Base-by-base conservation (phyloP, 768 basidiomycete genomes). In the Mycena crocata region DNA sequence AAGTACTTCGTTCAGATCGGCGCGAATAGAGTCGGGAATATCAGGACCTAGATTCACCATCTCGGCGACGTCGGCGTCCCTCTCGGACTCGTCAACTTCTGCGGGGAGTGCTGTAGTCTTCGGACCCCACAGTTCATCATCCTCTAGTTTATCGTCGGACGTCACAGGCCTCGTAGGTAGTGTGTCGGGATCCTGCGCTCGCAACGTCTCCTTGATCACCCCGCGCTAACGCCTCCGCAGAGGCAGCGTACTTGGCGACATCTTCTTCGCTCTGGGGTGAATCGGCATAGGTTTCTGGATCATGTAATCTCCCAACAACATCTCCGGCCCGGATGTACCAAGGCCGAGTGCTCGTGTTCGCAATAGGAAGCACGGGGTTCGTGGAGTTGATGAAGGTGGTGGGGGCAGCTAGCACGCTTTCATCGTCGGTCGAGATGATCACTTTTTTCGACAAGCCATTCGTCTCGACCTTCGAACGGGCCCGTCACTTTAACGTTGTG, bases 381-480 rank as follows among this genome's bases (percentile, higher is more conserved):
- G n/a, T n/a, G n/a, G n/a, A n/a, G n/a, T n/a, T n/a, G n/a, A 57
- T 57, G 7, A 44, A 57, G 17, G 56, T 57, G 24, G 42, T 42
- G 1, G 56, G 56, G 3, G 56, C 56, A 1, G 56, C 56, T 9
- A 57, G 39, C 10, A 57, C 56, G 28, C 40, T 45, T 7, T 21
- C 40, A n/a, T 57, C 56, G 40, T 57, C 56, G 4, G 56, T 57
- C 19, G 56, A 57, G 21, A 57, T 57, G 23, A 57, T 26, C 5
- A 57, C 23, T 15, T 57, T 57, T 37, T 31, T 50, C 49, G n/a
- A 50, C 31, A 2, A 50, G 30, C 44, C 49, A 50, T 14, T 50
- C 35, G 26, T 40, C 40, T 2, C 56, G 40, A 28, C 42, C 56
- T n/a, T 57, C 42, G 40, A 57, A 57, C n/a, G 14, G n/a, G 1